Percentiles rank a stretch among this genome's conserved stretches.
Conservation (phyloP, 78 protist species). For the Speleostelium caveatum region DNA sequence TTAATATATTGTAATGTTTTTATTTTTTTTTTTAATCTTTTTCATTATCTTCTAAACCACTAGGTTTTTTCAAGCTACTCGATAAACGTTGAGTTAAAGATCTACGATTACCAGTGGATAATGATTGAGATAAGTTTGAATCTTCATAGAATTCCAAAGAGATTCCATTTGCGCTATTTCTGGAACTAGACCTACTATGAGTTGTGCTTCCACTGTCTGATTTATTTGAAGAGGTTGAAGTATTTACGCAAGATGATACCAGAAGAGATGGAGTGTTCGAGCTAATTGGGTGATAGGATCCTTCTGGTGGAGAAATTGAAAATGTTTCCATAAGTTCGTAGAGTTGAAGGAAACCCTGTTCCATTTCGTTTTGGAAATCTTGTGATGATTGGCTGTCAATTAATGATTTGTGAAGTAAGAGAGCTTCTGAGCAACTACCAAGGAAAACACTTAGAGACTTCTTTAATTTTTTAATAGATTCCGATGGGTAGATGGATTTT, state of each 20-base stretch:
- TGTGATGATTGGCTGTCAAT: slow-evolving; percentile 10
- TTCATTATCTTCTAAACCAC: not conserved
- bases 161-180: slow-evolving; percentile 5
- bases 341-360: slow-evolving; percentile 51
- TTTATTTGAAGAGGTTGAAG: not conserved
- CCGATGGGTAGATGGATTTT: slow-evolving; percentile 16
- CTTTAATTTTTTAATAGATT: slow-evolving; percentile 12
- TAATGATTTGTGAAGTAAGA: not conserved
- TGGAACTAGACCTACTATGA: not conserved
- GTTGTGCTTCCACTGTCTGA: not conserved
- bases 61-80: slow-evolving; percentile 24
- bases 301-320: slow-evolving; percentile 53
- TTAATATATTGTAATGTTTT: not conserved
- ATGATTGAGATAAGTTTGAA: not conserved
- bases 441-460: not conserved
- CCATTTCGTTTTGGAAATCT: slow-evolving; percentile 77
- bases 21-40: too few relatives aligned
- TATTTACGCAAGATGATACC: too few relatives aligned
- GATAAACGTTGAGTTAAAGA: slow-evolving; percentile 66
- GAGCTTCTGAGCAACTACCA: slow-evolving; percentile 48
- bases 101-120: slow-evolving; percentile 7
- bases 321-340: slow-evolving; percentile 25
- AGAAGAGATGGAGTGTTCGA: not conserved
- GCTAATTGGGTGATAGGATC: slow-evolving; percentile 19
- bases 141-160: not conserved